Evolutionary conservation across 805 yeast species (phyloP), one percentile per base, ranked within the genome.

Genomic region (Nakazawaea pomicola): DNA sequence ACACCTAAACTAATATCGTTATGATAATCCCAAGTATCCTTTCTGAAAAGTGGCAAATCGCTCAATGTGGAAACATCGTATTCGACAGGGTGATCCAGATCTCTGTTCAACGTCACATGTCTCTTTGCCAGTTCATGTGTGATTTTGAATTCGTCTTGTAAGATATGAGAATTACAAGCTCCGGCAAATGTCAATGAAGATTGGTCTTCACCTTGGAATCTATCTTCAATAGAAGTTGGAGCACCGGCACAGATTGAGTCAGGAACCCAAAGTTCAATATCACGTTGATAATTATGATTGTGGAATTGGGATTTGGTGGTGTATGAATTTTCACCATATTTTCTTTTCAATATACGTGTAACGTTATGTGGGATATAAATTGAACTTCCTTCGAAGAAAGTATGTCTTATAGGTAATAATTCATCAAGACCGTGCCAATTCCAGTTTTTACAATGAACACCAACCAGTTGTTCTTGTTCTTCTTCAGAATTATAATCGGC

Each of bases 191-290:
- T 59, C 28, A 67, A 49, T n/a, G n/a, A n/a, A n/a, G n/a, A n/a
- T n/a, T n/a, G n/a, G n/a, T n/a, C n/a, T n/a, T n/a, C n/a, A n/a
- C n/a, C n/a, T n/a, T n/a, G n/a, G n/a, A n/a, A n/a, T n/a, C n/a
- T n/a, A n/a, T n/a, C n/a, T n/a, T n/a, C n/a, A n/a, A n/a, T n/a
- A n/a, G n/a, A 40, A 11, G 43, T 38, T n/a, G 72, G 71, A 1
- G 57, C 40, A 5, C 42, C 34, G 29, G 53, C 50, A 51, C 76
- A 71, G 7, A 64, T 48, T 18, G 56, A 51, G 47, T 70, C 68
- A 4, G 72, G 64, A 3, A 72, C 74, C 78, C 77, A 72, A 27
- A 71, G 47, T 17, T 59, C 56, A 38, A 72, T 57, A 43, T 70
- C 73, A n/a, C 49, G 40, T 45, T 67, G 72, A 49, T 58, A 70